phyloP scores from a whole-genome alignment of 1,284 basidiomycete genomes.

The Sporisorium scitamineum region DNA sequence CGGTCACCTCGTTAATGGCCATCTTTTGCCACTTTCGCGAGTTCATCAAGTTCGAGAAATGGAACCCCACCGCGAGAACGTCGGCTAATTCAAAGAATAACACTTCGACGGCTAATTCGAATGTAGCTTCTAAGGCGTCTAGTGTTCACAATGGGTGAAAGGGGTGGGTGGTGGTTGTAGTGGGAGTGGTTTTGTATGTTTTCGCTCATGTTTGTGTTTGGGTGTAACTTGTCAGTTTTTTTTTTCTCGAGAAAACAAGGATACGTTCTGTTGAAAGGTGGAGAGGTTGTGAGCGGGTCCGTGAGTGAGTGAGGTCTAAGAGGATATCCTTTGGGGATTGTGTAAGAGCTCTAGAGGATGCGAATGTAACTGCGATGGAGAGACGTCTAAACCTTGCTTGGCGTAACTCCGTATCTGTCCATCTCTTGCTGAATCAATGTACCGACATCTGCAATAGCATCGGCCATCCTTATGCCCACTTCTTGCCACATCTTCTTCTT shows the following conservation, averaged over 20 bases:
- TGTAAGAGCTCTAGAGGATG: no score
- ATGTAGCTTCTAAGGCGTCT: conserved; percentile 24
- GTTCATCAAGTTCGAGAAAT: conserved; percentile 60
- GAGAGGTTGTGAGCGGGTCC: no score
- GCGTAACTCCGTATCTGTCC: conserved; percentile 12
- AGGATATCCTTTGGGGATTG: background rate
- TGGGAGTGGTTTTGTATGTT: no score
- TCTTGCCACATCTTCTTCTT: conserved; percentile 48
- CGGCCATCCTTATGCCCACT: conserved; percentile 46
- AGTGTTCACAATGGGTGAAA: conserved; percentile 7
- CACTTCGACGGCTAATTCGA: conserved; percentile 22
- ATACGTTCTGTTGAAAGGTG: no score
- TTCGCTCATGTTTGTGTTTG: no score
- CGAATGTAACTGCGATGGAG: no score
- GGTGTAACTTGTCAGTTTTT: no score
- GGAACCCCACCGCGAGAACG: conserved; percentile 49
- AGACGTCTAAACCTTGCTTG: background rate
- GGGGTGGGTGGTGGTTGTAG: no score
- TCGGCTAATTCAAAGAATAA: conserved; percentile 31
- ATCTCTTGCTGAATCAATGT: conserved; percentile 41
- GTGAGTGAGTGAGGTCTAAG: background rate
- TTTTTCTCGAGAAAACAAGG: no score
- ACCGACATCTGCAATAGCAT: conserved; percentile 49
- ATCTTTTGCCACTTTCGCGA: conserved; percentile 63
- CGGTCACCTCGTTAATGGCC: conserved; percentile 48